phyloP scores from a whole-genome alignment of 2,329 filamentous ascomycete genomes.

The Pseudogymnoascus sp. region DNA sequence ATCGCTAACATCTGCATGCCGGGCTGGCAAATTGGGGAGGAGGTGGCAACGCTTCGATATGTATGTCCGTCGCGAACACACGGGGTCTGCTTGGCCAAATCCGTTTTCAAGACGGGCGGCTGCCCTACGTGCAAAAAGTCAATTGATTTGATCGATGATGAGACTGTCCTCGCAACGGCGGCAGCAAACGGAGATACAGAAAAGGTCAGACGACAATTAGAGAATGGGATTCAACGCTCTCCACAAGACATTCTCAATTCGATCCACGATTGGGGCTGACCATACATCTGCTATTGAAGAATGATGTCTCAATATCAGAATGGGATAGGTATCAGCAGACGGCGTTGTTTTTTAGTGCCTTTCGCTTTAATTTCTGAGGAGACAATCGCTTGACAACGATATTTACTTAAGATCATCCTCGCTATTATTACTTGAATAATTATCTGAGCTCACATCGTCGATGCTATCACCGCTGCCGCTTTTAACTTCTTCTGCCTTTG shows the following conservation, averaged over 20 bases:
- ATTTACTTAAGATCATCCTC: no score
- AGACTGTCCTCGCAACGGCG: background rate
- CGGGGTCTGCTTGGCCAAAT: background rate
- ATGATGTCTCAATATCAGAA: background rate
- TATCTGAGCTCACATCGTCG: no score
- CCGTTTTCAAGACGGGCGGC: background rate
- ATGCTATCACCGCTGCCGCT: no score
- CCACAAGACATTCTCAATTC: background rate
- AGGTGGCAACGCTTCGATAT: background rate
- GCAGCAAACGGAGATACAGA: background rate
- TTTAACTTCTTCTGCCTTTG: no score
- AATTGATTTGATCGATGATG: background rate
- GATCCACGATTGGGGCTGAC: constrained; percentile 8
- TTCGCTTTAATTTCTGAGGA: no score
- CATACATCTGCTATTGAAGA: constrained; percentile 11
- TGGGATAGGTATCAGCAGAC: no score
- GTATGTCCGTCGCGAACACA: background rate
- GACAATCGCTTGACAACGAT: no score
- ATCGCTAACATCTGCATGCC: no score
- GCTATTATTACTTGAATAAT: no score
- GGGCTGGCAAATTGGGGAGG: background rate
- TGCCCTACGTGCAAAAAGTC: background rate
- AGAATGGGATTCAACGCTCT: background rate
- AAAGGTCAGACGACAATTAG: background rate
- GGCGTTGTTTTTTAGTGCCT: no score